Conservation (phyloP, 2,329 filamentous ascomycete genomes). For the Calonectria naviculata region DNA sequence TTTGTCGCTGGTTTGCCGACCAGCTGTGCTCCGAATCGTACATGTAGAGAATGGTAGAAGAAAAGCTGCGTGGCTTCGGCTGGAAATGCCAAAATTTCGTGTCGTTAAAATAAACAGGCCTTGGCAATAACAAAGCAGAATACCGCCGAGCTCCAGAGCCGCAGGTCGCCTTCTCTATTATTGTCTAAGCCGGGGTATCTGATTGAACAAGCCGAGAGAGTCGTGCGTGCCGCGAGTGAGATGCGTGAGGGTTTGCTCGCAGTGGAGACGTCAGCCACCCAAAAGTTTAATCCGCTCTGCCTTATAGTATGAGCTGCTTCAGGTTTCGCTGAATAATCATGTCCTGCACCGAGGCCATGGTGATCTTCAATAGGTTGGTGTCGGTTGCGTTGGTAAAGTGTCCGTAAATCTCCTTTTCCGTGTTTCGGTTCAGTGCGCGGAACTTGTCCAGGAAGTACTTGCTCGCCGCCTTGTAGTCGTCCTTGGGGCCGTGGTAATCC, state of each 20-base stretch:
- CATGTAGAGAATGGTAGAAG: conserved; percentile 3
- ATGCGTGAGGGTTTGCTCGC: not conserved
- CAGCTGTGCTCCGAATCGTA: conserved; percentile 13
- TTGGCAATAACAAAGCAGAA: conserved; percentile 1
- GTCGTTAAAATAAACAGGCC: not conserved
- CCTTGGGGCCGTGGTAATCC: conserved; percentile 78
- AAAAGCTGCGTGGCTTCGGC: not conserved
- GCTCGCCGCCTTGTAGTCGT: conserved; percentile 79
- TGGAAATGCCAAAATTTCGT: not conserved
- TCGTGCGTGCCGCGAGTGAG: not conserved
- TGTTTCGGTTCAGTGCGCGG: conserved; percentile 77
- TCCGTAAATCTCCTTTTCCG: conserved; percentile 72
- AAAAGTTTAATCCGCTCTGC: conserved; percentile 3
- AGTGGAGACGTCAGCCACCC: not conserved
- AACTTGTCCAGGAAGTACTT: conserved; percentile 89
- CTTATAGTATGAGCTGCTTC: conserved; percentile 74
- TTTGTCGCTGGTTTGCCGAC: not conserved
- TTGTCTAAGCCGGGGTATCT: not conserved
- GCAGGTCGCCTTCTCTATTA: conserved; percentile 1
- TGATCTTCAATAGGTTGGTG: conserved; percentile 84
- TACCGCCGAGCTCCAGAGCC: conserved; percentile 9
- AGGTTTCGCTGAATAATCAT: conserved; percentile 89
- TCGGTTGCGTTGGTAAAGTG: conserved; percentile 73
- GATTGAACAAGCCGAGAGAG: not conserved
- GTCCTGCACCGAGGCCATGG: conserved; percentile 87